Conservation (phyloP, 2,329 filamentous ascomycete genomes). For the Cryoendolithus antarcticus region DNA sequence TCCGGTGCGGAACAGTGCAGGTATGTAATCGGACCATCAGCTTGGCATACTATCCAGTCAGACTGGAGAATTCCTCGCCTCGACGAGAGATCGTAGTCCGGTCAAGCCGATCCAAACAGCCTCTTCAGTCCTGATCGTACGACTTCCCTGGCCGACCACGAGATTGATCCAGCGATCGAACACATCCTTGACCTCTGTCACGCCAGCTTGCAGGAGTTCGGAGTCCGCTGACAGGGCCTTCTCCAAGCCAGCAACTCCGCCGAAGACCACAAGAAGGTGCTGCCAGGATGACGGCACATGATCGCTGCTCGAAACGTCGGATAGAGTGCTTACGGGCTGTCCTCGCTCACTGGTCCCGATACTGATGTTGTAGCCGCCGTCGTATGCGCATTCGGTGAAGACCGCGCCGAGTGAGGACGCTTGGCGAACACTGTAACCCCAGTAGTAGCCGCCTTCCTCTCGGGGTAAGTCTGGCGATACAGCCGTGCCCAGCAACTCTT, state of each 20-base stretch:
- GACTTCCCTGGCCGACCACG: slow-evolving; percentile 65
- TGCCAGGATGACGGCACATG: slow-evolving; percentile 31
- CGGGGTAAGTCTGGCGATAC: slow-evolving; percentile 58
- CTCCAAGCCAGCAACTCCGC: slow-evolving; percentile 69
- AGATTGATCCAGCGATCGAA: slow-evolving; percentile 82
- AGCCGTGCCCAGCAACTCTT: slow-evolving; percentile 1
- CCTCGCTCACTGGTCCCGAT: slow-evolving; percentile 77
- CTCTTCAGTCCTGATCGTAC: slow-evolving; percentile 75
- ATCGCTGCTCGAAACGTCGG: slow-evolving; percentile 33
- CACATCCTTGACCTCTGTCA: slow-evolving; percentile 52
- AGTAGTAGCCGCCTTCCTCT: slow-evolving; percentile 70
- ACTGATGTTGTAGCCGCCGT: slow-evolving; percentile 69
- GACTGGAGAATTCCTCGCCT: slow-evolving; percentile 8
- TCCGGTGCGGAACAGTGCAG: too few species aligned
- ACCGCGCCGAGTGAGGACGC: slow-evolving; percentile 56
- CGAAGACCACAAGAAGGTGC: slow-evolving; percentile 68
- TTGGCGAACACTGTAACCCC: slow-evolving; percentile 65
- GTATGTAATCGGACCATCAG: too few species aligned
- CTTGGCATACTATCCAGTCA: too few species aligned
- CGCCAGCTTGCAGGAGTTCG: slow-evolving; percentile 48
- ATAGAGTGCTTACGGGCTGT: slow-evolving; percentile 17
- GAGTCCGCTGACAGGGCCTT: slow-evolving; percentile 54
- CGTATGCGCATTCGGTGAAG: slow-evolving; percentile 64
- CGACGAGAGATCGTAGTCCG: slow-evolving; percentile 42
- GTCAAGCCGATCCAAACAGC: slow-evolving; percentile 67